Percentiles rank a stretch among this genome's conserved stretches.
phyloP scores from a whole-genome alignment of 768 basidiomycete species.

The Dendrothele bispora region DNA sequence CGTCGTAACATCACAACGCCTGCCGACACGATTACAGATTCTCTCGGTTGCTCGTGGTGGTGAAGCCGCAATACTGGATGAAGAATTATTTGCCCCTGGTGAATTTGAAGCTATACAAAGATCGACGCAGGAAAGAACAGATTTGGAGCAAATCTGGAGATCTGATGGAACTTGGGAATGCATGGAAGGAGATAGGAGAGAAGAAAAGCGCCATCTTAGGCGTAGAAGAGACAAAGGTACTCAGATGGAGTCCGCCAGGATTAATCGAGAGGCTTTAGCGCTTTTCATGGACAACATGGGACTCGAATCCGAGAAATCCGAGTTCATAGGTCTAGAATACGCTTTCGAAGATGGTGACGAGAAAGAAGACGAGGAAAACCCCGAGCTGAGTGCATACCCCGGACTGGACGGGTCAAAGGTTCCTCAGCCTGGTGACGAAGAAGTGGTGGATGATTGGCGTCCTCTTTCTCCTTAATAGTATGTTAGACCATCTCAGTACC shows the following conservation, averaged over 20 bases:
- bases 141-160: slow-evolving; percentile 25
- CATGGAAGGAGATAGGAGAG: background rate
- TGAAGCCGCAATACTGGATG: slow-evolving; percentile 54
- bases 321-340: slow-evolving; percentile 14
- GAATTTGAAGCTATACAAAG: slow-evolving; percentile 67
- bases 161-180: background rate
- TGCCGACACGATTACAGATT: slow-evolving; percentile 68
- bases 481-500: slow-evolving; percentile 25
- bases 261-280: slow-evolving; percentile 59
- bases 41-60: slow-evolving; percentile 61
- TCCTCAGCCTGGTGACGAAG: slow-evolving; percentile 22
- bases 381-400: no score
- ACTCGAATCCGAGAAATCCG: slow-evolving; percentile 11
- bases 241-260: slow-evolving; percentile 25
- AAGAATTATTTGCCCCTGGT: slow-evolving; percentile 69
- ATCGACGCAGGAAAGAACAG: slow-evolving; percentile 47
- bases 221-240: slow-evolving; percentile 7
- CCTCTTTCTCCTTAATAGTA: slow-evolving; percentile 40
- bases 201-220: slow-evolving; percentile 11
- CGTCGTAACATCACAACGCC: slow-evolving; percentile 14
- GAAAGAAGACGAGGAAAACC: slow-evolving; percentile 4
- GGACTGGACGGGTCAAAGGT: background rate
- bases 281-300: slow-evolving; percentile 43
- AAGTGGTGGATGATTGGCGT: slow-evolving; percentile 49
- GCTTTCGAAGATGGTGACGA: slow-evolving; percentile 13